Base-by-base conservation (phyloP, 2,329 filamentous ascomycete species). In the Neocatenulostroma microsporum region DNA sequence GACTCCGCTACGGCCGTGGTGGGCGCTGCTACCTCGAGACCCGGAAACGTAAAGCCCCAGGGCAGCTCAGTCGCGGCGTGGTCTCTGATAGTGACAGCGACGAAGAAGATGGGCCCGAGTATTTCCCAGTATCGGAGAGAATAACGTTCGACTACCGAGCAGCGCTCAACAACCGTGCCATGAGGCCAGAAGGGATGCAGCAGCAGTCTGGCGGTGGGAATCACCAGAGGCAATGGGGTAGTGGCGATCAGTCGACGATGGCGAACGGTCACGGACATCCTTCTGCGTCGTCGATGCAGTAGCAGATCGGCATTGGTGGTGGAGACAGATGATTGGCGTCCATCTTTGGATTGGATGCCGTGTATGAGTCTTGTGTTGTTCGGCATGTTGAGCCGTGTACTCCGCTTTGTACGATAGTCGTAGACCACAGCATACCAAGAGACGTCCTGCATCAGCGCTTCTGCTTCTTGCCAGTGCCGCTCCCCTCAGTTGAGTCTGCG, bases 11-110 rank as follows among this genome's bases (percentile, higher is more conserved):
- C 37, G 89, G 89, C 36, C 82, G 89, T 49, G 73, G 88, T 45
- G 86, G 87, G 45, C 79, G 89, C 25, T 62, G 94, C 48, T 86
- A 87, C 74, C 85, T 96, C 48, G 91, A 96, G 62, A 80, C 50
- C 40, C 47, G 54, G 21, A 54, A 53, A 33, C 45, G 50, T 11
- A 43, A 46, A 37, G 43, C 46, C 12, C 35, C 27, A 18, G 50
- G 51, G 14, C 40, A 51, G 10, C 40, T 54, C 25, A 45, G 44
- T 24, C 47, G 45, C 20, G 56, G 54, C 20, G 58, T 61, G n/a
- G 54, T 61, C 43, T 94, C 83, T 74, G 93, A 87, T 63, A 94
- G 85, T 63, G 85, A 94, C 51, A 84, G 87, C 43, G 81, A 82
- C 45, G 85, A 88, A 35, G 76, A 80, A 37, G 72, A 80, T 17